Conservation (phyloP, 2,329 filamentous ascomycete genomes). For the Orbilia ellipsospora region DNA sequence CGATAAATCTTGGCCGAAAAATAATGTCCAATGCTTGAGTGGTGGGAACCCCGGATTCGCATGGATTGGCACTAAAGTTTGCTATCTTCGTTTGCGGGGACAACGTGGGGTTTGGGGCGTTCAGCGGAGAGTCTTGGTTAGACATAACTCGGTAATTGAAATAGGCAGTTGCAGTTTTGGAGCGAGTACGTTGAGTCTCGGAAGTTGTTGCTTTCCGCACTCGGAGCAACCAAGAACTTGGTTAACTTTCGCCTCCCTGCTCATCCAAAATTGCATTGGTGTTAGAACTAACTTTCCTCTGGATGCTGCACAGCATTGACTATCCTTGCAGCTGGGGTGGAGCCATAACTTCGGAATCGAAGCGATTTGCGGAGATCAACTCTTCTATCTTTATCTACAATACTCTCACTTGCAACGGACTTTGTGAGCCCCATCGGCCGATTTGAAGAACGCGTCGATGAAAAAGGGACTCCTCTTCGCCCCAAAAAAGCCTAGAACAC, state of each 20-base stretch:
- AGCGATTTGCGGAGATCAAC: conserved; percentile 41
- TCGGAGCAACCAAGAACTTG: too few relatives aligned
- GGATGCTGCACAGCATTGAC: neutral
- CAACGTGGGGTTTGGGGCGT: conserved; percentile 50
- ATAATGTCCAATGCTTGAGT: conserved; percentile 23
- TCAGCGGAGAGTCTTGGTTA: conserved; percentile 13
- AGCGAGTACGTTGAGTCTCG: conserved; percentile 26
- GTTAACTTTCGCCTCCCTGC: too few relatives aligned
- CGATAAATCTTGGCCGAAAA: conserved; percentile 34
- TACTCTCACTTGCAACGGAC: conserved; percentile 6
- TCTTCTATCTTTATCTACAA: too few relatives aligned
- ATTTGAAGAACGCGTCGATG: conserved; percentile 26
- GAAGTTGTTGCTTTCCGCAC: neutral
- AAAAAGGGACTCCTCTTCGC: conserved; percentile 1
- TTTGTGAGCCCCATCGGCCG: conserved; percentile 13
- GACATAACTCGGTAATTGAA: conserved; percentile 50
- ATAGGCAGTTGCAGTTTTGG: conserved; percentile 40
- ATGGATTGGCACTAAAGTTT: conserved; percentile 37
- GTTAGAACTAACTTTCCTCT: too few relatives aligned
- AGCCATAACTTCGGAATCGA: conserved; percentile 50
- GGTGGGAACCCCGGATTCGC: conserved; percentile 45
- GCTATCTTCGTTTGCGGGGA: conserved; percentile 51
- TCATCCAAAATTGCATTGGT: too few relatives aligned
- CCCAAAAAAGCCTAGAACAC: neutral
- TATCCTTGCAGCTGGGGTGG: neutral